Conservation (phyloP, 176 grass and related monocot genomes). For the Hordeum marinum region DNA sequence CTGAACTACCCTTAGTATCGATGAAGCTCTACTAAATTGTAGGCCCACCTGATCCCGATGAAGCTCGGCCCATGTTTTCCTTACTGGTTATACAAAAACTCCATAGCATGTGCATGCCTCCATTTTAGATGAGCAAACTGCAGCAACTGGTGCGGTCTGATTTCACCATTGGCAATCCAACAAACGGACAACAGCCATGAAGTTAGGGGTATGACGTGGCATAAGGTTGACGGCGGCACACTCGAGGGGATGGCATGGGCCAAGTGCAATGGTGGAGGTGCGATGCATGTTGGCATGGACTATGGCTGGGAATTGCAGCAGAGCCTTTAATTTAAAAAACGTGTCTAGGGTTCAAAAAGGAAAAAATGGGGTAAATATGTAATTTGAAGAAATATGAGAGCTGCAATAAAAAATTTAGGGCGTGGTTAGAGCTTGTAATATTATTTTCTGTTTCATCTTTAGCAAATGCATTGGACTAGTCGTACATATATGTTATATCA, state of each 20-base stretch:
- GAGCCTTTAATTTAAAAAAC: background rate
- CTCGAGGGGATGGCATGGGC: background rate
- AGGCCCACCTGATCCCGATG: too few species aligned
- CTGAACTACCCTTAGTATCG: background rate
- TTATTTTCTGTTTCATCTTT: background rate
- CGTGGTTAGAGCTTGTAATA: background rate
- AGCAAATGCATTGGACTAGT: background rate
- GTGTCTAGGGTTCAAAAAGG: background rate
- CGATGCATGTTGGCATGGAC: background rate
- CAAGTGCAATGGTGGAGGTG: background rate
- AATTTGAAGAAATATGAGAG: background rate
- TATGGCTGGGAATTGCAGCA: background rate
- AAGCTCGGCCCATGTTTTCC: background rate
- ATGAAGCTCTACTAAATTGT: background rate
- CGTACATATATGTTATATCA: background rate
- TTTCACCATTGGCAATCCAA: background rate
- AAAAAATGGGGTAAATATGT: background rate
- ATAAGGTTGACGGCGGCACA: background rate
- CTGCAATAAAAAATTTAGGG: background rate
- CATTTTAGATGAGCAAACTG: background rate
- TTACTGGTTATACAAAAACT: background rate
- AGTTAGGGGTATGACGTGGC: background rate
- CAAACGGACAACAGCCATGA: background rate
- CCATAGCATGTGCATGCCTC: background rate
- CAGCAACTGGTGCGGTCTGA: background rate